phyloP scores from a whole-genome alignment of 2,329 filamentous ascomycete species.

The Stemphylium lycopersici region DNA sequence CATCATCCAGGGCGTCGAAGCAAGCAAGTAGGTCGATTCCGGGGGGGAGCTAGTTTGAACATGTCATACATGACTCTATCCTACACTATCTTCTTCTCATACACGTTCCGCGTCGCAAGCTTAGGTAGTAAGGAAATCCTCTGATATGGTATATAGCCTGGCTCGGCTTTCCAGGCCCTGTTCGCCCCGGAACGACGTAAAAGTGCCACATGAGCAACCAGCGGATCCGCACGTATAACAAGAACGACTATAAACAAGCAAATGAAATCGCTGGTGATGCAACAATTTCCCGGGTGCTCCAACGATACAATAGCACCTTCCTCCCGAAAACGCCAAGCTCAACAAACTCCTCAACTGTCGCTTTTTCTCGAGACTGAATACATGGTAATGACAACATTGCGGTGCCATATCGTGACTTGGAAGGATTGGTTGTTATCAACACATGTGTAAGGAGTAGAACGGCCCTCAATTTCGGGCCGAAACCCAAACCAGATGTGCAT shows the following conservation, averaged over 20 bases:
- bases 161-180: too few species aligned
- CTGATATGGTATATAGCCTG: not conserved
- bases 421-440: not conserved
- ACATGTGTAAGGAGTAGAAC: not conserved
- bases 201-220: not conserved
- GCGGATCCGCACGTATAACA: not conserved
- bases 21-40: not conserved
- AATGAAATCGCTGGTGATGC: not conserved
- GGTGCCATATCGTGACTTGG: not conserved
- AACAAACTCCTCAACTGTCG: not conserved
- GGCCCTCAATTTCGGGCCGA: not conserved
- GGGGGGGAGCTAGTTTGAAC: not conserved
- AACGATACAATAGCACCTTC: not conserved
- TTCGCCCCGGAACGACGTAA: not conserved
- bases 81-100: not conserved
- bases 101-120: not conserved
- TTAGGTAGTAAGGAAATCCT: not conserved
- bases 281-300: not conserved
- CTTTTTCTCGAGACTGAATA: not conserved
- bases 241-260: not conserved
- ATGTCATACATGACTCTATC: not conserved
- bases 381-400: not conserved
- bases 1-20: not conserved
- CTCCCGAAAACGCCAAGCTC: slow-evolving; percentile 2
- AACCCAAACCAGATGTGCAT: not conserved